Evolutionary conservation across 768 basidiomycete species (phyloP).

Genomic region (Clitopilus hobsonii): DNA sequence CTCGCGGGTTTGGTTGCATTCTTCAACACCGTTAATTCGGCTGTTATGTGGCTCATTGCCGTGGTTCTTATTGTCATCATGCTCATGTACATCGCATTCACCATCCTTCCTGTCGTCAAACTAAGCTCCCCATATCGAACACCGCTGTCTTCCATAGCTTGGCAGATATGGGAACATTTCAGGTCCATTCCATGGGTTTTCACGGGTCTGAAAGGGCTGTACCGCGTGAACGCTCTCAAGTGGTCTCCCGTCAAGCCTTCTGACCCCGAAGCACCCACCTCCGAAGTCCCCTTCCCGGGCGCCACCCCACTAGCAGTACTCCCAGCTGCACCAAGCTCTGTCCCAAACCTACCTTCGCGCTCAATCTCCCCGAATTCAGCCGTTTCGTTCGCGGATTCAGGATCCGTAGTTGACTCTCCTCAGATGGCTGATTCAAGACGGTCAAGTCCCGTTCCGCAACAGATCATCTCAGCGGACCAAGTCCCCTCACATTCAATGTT

Average conservation of each 20-base stretch:
- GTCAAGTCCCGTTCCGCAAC: neutral
- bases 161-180: constrained; percentile 19
- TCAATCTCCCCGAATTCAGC: constrained; percentile 13
- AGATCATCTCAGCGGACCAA: neutral
- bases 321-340: too few species aligned
- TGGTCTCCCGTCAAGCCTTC: too few species aligned
- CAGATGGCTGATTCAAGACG: neutral
- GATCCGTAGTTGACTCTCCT: constrained; percentile 14
- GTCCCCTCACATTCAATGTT: neutral
- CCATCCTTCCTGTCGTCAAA: constrained; percentile 25
- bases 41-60: neutral
- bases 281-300: too few species aligned
- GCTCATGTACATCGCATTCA: constrained; percentile 23
- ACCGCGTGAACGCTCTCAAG: constrained; percentile 2
- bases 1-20: neutral
- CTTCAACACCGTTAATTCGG: neutral
- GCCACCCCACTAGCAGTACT: too few species aligned
- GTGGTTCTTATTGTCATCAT: neutral
- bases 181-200: constrained; percentile 11
- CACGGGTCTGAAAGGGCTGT: neutral
- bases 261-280: too few species aligned
- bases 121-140: constrained; percentile 30
- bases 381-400: constrained; percentile 22
- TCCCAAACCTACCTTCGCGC: too few species aligned
- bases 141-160: constrained; percentile 25